These are phyloP conservation scores for Coemansia sp. DNA, from an alignment of 192 early-diverging fungal genomes.

Conservation along the genomic window DNA sequence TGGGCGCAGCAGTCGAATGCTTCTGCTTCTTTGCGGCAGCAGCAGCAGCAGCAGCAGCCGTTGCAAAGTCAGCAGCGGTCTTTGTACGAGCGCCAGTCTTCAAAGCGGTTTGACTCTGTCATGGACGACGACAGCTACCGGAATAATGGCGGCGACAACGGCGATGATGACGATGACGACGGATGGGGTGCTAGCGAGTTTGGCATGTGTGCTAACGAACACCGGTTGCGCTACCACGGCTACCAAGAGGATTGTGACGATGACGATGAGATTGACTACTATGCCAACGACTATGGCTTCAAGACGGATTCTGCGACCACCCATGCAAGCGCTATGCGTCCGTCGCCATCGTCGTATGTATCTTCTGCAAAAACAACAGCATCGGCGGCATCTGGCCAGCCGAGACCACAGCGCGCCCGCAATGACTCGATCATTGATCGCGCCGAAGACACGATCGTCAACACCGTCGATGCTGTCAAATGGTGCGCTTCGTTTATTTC, in stretches of 20 bases:
- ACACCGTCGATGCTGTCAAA: constrained; percentile 54
- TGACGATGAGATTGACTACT: constrained; percentile 17
- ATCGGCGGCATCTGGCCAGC: background rate
- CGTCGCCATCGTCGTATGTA: background rate
- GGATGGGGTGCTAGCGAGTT: constrained; percentile 17
- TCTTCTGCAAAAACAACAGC: background rate
- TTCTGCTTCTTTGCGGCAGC: too few species aligned
- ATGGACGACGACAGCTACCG: background rate
- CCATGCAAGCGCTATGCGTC: background rate
- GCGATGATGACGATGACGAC: constrained; percentile 12
- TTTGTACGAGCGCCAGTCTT: background rate
- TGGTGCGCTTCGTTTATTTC: constrained; percentile 56
- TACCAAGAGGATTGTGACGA: constrained; percentile 7
- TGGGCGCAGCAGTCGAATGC: background rate
- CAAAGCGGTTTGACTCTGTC: constrained; percentile 8
- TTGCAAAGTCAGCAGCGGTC: background rate
- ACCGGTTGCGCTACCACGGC: constrained; percentile 13
- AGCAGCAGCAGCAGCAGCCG: background rate
- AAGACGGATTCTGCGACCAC: background rate
- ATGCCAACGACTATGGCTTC: constrained; percentile 10
- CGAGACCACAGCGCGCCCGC: constrained; percentile 13
- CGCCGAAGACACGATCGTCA: constrained; percentile 52
- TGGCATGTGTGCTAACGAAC: constrained; percentile 21
- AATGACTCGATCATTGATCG: constrained; percentile 53
- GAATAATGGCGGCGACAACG: background rate